Evolutionary conservation across 2,329 filamentous ascomycete species (phyloP).

Genomic region (Phialophora verrucosa): DNA sequence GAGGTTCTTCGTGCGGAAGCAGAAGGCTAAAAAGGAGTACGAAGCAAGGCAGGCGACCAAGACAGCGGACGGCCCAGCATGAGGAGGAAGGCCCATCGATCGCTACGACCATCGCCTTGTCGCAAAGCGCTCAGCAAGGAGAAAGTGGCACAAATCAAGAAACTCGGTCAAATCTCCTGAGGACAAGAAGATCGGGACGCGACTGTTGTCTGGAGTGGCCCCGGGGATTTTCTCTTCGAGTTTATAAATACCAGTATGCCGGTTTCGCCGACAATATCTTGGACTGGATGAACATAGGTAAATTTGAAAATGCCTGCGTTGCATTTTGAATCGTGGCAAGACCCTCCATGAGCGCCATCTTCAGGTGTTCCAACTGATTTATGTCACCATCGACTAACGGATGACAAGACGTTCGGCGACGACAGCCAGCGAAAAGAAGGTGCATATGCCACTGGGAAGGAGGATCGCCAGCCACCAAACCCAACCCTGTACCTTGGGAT

Average conservation of each 20-base stretch:
- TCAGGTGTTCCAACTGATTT: neutral
- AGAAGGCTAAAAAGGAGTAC: neutral
- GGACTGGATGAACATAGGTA: neutral
- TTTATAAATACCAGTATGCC: neutral
- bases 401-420: neutral
- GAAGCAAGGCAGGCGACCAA: neutral
- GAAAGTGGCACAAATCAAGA: neutral
- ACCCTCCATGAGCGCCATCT: neutral
- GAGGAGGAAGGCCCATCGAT: neutral
- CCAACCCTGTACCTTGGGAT: neutral
- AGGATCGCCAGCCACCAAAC: neutral
- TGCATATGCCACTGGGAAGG: neutral
- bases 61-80: neutral
- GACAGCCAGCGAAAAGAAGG: neutral
- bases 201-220: neutral
- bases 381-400: neutral
- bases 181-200: neutral
- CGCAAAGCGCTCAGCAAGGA: neutral
- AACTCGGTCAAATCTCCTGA: neutral
- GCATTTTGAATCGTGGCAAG: neutral
- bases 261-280: neutral
- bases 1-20: slow-evolving; percentile 13
- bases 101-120: neutral
- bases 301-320: neutral
- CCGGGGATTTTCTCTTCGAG: neutral